These are phyloP conservation scores for Adiantum capillusveneris DNA, from an alignment of 75 land plant genomes.

Conservation along the genomic window DNA sequence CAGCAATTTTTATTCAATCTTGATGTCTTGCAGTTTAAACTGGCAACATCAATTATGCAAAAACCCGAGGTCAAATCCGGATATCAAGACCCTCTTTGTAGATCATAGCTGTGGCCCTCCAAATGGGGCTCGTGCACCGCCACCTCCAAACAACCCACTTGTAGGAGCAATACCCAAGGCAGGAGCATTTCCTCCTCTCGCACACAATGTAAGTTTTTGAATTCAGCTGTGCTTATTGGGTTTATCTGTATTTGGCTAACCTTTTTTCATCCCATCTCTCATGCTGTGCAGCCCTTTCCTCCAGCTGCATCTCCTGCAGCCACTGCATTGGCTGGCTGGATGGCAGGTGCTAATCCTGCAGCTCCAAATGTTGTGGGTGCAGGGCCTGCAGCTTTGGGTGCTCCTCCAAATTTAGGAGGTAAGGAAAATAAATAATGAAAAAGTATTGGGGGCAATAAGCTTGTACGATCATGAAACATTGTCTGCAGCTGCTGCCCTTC, in stretches of 20 bases:
- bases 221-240: neutral
- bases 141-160: conserved; percentile 54
- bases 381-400: conserved; percentile 52
- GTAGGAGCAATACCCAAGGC: conserved; percentile 59
- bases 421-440: neutral
- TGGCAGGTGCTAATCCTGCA: conserved; percentile 71
- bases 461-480: neutral
- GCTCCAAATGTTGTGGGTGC: conserved; percentile 59
- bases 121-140: conserved; percentile 63
- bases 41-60: conserved; percentile 95
- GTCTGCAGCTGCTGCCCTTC: conserved; percentile 42
- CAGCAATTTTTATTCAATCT: neutral
- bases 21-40: conserved; percentile 48
- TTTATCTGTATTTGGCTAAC: neutral
- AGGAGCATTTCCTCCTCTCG: conserved; percentile 68
- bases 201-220: conserved; percentile 44
- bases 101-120: conserved; percentile 75
- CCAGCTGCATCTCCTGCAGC: conserved; percentile 62
- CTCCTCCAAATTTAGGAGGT: conserved; percentile 60
- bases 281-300: conserved; percentile 53
- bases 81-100: conserved; percentile 76
- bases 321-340: conserved; percentile 82
- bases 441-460: neutral
- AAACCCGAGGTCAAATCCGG: conserved; percentile 78
- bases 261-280: neutral